Base-by-base conservation (phyloP, 2,329 filamentous ascomycete genomes). In the Scortechinia acanthostroma region DNA sequence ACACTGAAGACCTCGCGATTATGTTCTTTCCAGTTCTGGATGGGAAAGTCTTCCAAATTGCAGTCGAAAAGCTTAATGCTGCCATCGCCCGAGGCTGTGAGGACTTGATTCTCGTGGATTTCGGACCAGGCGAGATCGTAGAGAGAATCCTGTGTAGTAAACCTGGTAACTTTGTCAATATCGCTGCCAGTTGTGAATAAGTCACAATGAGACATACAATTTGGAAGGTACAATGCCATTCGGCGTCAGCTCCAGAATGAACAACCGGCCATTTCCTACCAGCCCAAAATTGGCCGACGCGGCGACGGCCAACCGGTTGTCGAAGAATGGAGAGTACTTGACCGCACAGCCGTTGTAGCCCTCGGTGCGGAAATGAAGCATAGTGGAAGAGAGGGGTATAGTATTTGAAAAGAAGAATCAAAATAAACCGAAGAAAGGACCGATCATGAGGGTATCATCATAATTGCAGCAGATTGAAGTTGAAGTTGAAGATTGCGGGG, bases 301-400 rank as follows among this genome's bases (percentile, higher is more conserved):
- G 22, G 88, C 88, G 55, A 96, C 90, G 47, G 91, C 91, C 51
- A 98, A 81, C 51, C 91, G 83, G 52, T 88, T 93, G 70, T 97
- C 93, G 70, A 94, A 95, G 71, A 96, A 98, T 4, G 93, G 93
- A 46, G 91, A 97, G 74, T 97, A 98, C 68, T 96, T 95, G 65
- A 96, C 90, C 54, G 88, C 88, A 68, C 95, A 96, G 57, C 91
- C 91, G 65, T 97, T 95, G 76, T 81, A 97, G 57, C 93, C 93
- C 60, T 88, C 77, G 19, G 93, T 97, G 51, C 88, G 86, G 69
- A 88, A 97, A 68, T 96, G 90, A 55, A 97, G 83, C 90, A 97
- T 96, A 28, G 64, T 58, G 50, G 60, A n/a, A n/a, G n/a, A n/a
- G n/a, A n/a, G n/a, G n/a, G n/a, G n/a, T n/a, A n/a, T n/a, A n/a